A percentile compares a stretch with the other conserved stretches of the same genome.
phyloP scores from a whole-genome alignment of 345 rosid species.

The Draba incana region DNA sequence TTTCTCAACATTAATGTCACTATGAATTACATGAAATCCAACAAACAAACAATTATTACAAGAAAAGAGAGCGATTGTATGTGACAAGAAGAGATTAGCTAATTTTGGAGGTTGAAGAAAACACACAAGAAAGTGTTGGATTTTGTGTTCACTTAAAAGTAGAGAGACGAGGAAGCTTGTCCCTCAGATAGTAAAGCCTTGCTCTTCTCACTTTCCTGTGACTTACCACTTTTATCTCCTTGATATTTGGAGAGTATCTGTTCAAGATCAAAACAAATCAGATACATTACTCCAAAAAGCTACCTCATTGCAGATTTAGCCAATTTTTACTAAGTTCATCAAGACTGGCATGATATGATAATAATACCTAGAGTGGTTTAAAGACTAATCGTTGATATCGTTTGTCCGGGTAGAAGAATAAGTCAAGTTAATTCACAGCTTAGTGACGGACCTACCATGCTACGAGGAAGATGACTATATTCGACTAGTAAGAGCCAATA shows the following conservation, averaged over 20 bases:
- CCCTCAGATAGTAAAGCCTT: conserved; percentile 76
- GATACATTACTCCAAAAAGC: conserved; percentile 3
- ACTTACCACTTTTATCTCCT: conserved; percentile 66
- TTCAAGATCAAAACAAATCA: conserved; percentile 2
- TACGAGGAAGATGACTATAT: too few species aligned
- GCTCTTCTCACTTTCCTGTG: conserved; percentile 92
- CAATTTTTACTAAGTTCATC: background rate
- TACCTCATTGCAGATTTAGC: background rate
- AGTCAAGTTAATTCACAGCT: background rate
- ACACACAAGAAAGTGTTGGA: conserved; percentile 13
- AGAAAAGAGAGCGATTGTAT: conserved; percentile 1
- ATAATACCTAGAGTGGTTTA: background rate
- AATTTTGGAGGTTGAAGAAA: conserved; percentile 13
- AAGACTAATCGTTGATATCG: background rate
- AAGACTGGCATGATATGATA: background rate
- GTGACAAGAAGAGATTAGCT: conserved; percentile 7
- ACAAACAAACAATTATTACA: conserved; percentile 6
- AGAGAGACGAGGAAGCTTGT: conserved; percentile 88
- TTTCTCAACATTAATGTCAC: background rate
- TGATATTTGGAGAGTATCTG: conserved; percentile 81
- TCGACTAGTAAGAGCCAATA: too few species aligned
- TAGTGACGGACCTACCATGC: background rate
- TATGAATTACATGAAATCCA: conserved; percentile 18
- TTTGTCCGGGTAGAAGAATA: background rate
- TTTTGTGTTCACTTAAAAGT: conserved; percentile 67